Conservation (phyloP, 495 filamentous ascomycete genomes). For the Podospora conica region DNA sequence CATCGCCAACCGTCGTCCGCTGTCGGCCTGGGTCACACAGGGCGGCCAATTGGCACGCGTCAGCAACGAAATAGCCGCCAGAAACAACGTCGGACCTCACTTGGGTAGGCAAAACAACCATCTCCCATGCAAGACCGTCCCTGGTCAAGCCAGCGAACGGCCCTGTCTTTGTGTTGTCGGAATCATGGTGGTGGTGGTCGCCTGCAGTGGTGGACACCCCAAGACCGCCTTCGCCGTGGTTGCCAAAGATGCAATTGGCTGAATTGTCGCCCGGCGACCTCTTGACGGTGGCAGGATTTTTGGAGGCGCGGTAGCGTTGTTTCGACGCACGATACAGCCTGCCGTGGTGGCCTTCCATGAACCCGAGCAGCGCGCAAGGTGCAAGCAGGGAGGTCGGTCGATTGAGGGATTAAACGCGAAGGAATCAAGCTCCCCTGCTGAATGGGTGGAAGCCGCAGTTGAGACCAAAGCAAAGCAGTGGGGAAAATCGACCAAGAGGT, state of each 20-base stretch:
- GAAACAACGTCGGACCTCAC: conserved; percentile 5
- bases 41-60: background rate
- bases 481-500: background rate
- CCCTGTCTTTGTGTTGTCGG: background rate
- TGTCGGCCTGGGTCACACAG: background rate
- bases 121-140: background rate
- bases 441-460: background rate
- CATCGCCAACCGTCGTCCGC: background rate
- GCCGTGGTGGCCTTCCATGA: background rate
- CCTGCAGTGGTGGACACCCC: background rate
- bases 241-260: background rate
- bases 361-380: background rate
- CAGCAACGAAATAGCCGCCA: conserved; percentile 3
- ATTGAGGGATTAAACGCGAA: background rate
- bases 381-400: background rate
- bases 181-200: background rate
- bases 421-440: background rate
- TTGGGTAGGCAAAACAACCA: background rate
- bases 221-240: background rate
- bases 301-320: background rate
- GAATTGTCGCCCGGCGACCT: background rate
- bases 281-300: background rate
- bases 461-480: background rate
- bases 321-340: background rate
- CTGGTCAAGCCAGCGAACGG: background rate